A percentile compares a stretch with the other conserved stretches of the same genome.
These are phyloP conservation scores for Cercospora citrullina DNA, from an alignment of 2,329 filamentous ascomycete species.

Conservation along the genomic window DNA sequence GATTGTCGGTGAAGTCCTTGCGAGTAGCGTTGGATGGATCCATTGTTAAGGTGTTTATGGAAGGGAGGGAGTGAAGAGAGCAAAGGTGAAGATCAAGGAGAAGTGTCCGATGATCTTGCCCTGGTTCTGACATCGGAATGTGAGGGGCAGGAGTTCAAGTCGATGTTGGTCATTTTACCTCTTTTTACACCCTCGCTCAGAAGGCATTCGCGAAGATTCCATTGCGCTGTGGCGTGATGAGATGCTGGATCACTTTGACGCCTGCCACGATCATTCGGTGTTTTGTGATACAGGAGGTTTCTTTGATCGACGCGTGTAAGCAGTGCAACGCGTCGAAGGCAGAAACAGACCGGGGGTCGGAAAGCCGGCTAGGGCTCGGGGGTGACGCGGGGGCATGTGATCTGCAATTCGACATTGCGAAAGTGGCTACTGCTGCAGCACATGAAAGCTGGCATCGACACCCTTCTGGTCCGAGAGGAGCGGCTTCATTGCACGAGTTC, in stretches of 20 bases:
- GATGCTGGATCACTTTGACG: not conserved
- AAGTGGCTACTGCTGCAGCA: constrained; percentile 3
- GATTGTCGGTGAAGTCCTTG: constrained; percentile 31
- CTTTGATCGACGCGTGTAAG: not conserved
- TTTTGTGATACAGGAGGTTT: not conserved
- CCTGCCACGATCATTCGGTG: not conserved
- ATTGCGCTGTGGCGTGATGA: not conserved
- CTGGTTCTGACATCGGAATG: constrained; percentile 2
- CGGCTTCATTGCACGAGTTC: not conserved
- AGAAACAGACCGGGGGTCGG: not conserved
- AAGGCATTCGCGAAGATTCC: not conserved
- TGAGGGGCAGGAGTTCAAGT: not conserved
- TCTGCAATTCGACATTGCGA: not conserved
- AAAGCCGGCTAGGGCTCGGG: not conserved
- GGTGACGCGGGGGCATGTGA: constrained; percentile 10
- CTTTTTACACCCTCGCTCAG: not conserved
- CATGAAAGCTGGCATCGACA: constrained; percentile 14
- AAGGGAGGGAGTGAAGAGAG: not conserved
- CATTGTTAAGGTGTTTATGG: constrained; percentile 3
- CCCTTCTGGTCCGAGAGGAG: not conserved
- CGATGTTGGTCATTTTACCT: not conserved
- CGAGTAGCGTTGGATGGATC: constrained; percentile 35
- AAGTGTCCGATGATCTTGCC: not conserved
- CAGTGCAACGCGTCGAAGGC: not conserved
- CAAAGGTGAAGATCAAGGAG: not conserved